Percentiles rank a stretch among this genome's conserved stretches.
phyloP scores from a whole-genome alignment of 495 filamentous ascomycete genomes.

The Aspergillus steynii region DNA sequence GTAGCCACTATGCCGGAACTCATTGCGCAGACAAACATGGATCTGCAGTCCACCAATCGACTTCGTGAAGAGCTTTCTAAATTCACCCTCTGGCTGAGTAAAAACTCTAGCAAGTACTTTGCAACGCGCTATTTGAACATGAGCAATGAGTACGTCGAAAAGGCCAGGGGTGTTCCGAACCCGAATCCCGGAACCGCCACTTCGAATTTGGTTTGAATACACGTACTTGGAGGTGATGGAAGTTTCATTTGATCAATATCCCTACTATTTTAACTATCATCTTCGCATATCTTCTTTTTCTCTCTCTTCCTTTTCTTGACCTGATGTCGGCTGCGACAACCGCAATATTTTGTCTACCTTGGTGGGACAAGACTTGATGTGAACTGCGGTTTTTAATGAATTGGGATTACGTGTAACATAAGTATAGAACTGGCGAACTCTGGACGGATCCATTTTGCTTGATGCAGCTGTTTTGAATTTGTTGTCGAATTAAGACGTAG shows the following conservation, averaged over 20 bases:
- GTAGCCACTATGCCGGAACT: slow-evolving; percentile 89
- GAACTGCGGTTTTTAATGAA: neutral
- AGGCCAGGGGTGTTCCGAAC: slow-evolving; percentile 40
- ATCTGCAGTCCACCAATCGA: slow-evolving; percentile 79
- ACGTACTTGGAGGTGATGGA: neutral
- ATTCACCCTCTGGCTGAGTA: slow-evolving; percentile 77
- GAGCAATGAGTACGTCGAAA: slow-evolving; percentile 60
- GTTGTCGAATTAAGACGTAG: neutral
- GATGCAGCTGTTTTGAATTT: neutral
- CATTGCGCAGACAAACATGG: slow-evolving; percentile 97
- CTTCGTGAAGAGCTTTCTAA: slow-evolving; percentile 84
- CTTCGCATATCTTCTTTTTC: neutral
- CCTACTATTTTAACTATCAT: neutral
- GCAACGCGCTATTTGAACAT: slow-evolving; percentile 71
- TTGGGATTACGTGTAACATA: slow-evolving; percentile 11
- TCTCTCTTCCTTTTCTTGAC: neutral
- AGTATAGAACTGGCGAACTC: slow-evolving; percentile 4
- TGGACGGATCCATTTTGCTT: neutral
- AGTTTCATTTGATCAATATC: neutral
- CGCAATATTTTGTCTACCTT: neutral
- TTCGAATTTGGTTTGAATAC: slow-evolving; percentile 26
- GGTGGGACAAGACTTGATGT: neutral
- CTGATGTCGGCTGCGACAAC: neutral
- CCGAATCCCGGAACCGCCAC: slow-evolving; percentile 30
- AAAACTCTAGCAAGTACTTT: slow-evolving; percentile 74